phyloP scores from a whole-genome alignment of 1,139 yeast genomes.

The Kurtzmaniella quercitrusa region DNA sequence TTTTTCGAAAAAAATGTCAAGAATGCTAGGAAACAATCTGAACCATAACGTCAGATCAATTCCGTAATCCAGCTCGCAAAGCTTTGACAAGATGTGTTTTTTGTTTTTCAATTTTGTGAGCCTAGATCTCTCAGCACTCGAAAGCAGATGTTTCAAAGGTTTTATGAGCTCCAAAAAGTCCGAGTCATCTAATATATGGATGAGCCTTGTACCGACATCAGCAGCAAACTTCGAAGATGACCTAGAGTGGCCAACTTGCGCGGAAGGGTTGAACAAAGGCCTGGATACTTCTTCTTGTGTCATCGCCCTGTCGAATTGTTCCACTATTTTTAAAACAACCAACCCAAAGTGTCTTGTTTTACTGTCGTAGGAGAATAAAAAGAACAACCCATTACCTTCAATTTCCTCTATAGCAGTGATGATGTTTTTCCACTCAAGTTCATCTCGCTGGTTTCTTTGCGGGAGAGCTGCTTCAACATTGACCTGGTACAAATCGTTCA shows the following conservation, averaged over 20 bases:
- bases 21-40: slow-evolving; percentile 72
- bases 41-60: slow-evolving; percentile 96
- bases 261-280: neutral
- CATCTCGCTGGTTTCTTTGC: slow-evolving; percentile 49
- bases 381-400: slow-evolving; percentile 92
- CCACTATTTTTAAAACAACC: slow-evolving; percentile 68
- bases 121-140: slow-evolving; percentile 78
- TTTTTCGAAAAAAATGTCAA: slow-evolving; percentile 67
- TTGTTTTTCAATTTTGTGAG: slow-evolving; percentile 60
- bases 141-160: slow-evolving; percentile 57
- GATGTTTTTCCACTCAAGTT: slow-evolving; percentile 71
- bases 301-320: slow-evolving; percentile 80
- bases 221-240: slow-evolving; percentile 73
- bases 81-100: slow-evolving; percentile 60
- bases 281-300: slow-evolving; percentile 41
- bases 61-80: slow-evolving; percentile 91
- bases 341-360: slow-evolving; percentile 71
- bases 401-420: slow-evolving; percentile 87
- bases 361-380: slow-evolving; percentile 84
- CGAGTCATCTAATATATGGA: slow-evolving; percentile 68
- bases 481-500: slow-evolving; percentile 43
- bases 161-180: slow-evolving; percentile 66
- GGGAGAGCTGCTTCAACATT: slow-evolving; percentile 19
- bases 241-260: slow-evolving; percentile 39
- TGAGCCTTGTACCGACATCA: slow-evolving; percentile 72